Conservation (phyloP, 352 stramenopile genomes). For the Phytopythium delawarense region DNA sequence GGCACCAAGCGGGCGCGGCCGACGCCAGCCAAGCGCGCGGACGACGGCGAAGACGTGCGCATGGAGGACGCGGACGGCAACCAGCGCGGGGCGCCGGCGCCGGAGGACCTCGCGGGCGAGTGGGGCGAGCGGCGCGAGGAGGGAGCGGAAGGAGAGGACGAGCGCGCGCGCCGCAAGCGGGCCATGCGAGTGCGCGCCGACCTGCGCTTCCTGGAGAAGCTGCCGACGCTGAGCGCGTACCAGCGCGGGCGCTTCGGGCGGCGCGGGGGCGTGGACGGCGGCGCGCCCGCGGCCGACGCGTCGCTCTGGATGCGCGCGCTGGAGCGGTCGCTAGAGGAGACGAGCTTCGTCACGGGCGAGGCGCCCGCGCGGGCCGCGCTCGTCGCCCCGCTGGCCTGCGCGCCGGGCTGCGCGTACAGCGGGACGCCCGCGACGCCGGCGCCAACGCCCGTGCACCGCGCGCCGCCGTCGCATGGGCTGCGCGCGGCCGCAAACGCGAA, state of each 20-base stretch:
- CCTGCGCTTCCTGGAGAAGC: constrained; percentile 64
- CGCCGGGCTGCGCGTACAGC: not conserved
- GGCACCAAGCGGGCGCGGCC: constrained; percentile 17
- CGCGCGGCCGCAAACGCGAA: not conserved
- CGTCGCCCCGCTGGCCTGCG: constrained; percentile 18
- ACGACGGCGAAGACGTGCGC: constrained; percentile 7
- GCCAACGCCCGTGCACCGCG: constrained; percentile 9
- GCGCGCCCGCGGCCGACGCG: constrained; percentile 18
- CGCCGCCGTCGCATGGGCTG: not conserved
- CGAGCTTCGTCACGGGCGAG: constrained; percentile 58
- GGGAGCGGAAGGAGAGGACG: not conserved
- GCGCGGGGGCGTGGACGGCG: constrained; percentile 60
- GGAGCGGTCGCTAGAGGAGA: constrained; percentile 64
- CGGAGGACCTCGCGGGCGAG: not conserved
- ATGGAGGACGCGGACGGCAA: constrained; percentile 15
- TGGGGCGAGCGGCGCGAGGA: too few species aligned
- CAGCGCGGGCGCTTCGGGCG: constrained; percentile 53
- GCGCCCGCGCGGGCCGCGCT: constrained; percentile 31
- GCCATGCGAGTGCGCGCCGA: constrained; percentile 49
- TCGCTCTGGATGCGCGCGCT: constrained; percentile 55
- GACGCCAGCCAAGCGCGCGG: not conserved
- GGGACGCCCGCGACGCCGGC: constrained; percentile 16
- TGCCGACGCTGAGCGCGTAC: constrained; percentile 55
- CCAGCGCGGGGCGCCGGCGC: not conserved
- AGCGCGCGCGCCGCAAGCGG: constrained; percentile 38